Base-by-base conservation (phyloP, 2,329 filamentous ascomycete genomes). In the Pestalotiopsis fici region DNA sequence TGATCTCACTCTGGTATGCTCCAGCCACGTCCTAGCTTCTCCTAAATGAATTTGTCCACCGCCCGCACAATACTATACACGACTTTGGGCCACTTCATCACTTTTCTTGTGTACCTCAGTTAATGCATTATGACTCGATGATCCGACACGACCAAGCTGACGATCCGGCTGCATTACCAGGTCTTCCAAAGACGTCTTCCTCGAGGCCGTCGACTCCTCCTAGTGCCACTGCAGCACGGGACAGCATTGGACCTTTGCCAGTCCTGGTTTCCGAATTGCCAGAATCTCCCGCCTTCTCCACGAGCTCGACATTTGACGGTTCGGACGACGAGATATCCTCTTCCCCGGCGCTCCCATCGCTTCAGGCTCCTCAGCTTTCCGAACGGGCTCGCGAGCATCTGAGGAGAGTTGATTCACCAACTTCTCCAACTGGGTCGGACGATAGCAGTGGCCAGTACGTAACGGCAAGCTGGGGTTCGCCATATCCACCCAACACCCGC, bases 401-500 rank as follows among this genome's bases (percentile, higher is more conserved):
- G 74, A 83, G 85, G 76, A 88, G 85, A n/a, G 86, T 78, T 25
- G 73, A 76, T 5, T 78, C 87, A 57, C 82, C 84, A 7, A 73
- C 70, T 43, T 70, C 72, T 55, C 69, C 68, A 71, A 75, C 75
- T 69, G 77, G 69, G 59, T 69, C 70, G 31, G 74, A 71, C 61
- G 72, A 73, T 62, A 78, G 80, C 71, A 81, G 83, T 63, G 76
- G 74, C 55, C 80, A 79, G 67, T 89, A 87, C 78, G 85, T 86
- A 69, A 96, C 93, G 59, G 91, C 94, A 61, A 95, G 91, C 78
- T 97, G 95, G 94, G 95, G 95, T 66, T 97, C 94, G 65, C 95
- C 95, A 25, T 97, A 97, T 81, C 90, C 92, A 66, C 86, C 86
- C 69, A 87, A 91, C 50, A 91, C 87, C 67, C 79, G 78, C 72